phyloP scores from a whole-genome alignment of 108 stramenopile genomes.

The Conticribra guillardii region DNA sequence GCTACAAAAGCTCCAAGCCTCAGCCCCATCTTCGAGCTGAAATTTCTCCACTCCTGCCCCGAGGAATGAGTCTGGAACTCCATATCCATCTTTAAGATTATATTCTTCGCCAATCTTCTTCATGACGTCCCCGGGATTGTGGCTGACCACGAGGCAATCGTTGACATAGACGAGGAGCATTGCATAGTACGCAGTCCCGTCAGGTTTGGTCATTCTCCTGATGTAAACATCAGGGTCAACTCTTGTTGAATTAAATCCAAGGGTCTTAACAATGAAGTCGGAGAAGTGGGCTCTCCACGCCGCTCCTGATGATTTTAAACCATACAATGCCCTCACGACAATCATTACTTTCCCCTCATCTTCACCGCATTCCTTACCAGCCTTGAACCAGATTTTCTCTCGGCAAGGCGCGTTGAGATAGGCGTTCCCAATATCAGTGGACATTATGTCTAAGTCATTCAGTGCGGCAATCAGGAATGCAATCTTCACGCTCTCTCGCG shows the following conservation, averaged over 20 bases:
- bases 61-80: slow-evolving; percentile 15
- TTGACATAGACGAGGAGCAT: no score
- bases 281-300: slow-evolving; percentile 32
- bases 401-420: no score
- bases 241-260: slow-evolving; percentile 14
- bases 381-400: no score
- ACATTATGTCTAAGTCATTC: no score
- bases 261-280: not conserved
- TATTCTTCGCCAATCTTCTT: slow-evolving; percentile 2
- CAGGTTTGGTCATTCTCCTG: not conserved
- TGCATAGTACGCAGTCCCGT: slow-evolving; percentile 31
- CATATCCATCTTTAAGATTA: no score
- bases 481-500: no score
- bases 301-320: slow-evolving; percentile 37
- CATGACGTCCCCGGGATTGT: slow-evolving; percentile 5
- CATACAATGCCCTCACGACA: slow-evolving; percentile 52
- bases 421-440: no score
- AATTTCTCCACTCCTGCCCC: slow-evolving; percentile 30
- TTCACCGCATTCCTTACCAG: slow-evolving; percentile 45
- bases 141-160: slow-evolving; percentile 13
- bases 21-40: slow-evolving; percentile 1
- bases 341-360: slow-evolving; percentile 35
- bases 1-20: slow-evolving; percentile 27
- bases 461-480: no score
- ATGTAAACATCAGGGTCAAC: slow-evolving; percentile 48